A percentile compares a stretch with the other conserved stretches of the same genome.
Evolutionary conservation across 768 basidiomycete species (phyloP).

Genomic region (Pisolithus microcarpus): DNA sequence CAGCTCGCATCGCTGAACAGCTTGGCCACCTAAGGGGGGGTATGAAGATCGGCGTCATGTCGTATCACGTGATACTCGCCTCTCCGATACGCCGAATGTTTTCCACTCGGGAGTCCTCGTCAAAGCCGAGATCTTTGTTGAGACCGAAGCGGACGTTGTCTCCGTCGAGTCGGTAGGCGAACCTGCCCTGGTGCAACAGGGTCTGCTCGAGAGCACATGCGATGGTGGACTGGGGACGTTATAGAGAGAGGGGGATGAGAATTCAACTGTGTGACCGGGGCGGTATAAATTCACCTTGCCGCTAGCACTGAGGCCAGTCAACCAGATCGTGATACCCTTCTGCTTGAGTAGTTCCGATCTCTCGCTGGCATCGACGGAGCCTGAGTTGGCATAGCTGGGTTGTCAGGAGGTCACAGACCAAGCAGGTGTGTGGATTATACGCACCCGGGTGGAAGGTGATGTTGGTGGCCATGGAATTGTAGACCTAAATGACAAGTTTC

Average conservation of each 20-base stretch:
- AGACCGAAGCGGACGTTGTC: slow-evolving; percentile 94
- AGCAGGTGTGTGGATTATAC: too few relatives aligned
- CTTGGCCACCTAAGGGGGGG: slow-evolving; percentile 69
- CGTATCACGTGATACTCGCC: slow-evolving; percentile 36
- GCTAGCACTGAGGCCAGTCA: slow-evolving; percentile 92
- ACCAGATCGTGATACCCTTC: slow-evolving; percentile 88
- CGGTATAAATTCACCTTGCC: slow-evolving; percentile 59
- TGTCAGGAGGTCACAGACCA: too few relatives aligned
- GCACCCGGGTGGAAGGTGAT: slow-evolving; percentile 61
- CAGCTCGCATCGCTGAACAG: slow-evolving; percentile 86
- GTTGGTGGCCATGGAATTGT: slow-evolving; percentile 33
- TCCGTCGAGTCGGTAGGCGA: slow-evolving; percentile 89
- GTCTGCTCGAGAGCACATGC: slow-evolving; percentile 96
- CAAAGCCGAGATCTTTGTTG: slow-evolving; percentile 94
- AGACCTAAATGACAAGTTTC: too few relatives aligned
- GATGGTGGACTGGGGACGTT: slow-evolving; percentile 72
- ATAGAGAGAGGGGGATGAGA: not conserved
- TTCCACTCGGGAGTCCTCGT: slow-evolving; percentile 85
- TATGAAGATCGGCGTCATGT: not conserved
- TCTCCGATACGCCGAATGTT: slow-evolving; percentile 97
- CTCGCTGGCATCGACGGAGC: slow-evolving; percentile 64
- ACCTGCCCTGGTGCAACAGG: slow-evolving; percentile 78
- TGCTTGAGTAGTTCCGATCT: slow-evolving; percentile 65
- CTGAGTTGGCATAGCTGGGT: slow-evolving; percentile 28
- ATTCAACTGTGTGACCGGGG: not conserved